Evolutionary conservation across 2,329 filamentous ascomycete genomes (phyloP).

Genomic region (Botrytis sinoallii): DNA sequence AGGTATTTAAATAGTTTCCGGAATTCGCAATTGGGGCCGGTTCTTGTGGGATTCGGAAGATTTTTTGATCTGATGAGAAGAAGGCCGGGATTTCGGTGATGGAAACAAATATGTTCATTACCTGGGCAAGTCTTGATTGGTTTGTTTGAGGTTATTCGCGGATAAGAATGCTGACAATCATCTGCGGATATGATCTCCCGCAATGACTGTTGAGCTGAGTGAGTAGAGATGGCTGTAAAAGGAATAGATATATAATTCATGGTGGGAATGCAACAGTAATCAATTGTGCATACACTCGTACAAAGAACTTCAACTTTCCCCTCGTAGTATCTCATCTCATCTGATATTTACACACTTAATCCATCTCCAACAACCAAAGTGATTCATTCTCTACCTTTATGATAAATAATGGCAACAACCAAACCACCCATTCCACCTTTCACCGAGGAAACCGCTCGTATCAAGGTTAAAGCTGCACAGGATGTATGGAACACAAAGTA

Average conservation of each 20-base stretch:
- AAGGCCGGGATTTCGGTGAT: not conserved
- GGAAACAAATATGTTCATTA: not conserved
- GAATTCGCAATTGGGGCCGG: not conserved
- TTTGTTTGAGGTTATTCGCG: not conserved
- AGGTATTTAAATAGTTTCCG: no score
- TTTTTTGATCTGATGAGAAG: not conserved
- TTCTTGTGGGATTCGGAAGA: not conserved
- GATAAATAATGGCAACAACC: constrained; percentile 17
- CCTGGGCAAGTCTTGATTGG: not conserved
- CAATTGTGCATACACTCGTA: not conserved
- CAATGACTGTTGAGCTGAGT: not conserved
- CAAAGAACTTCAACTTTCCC: not conserved
- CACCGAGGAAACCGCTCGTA: constrained; percentile 65
- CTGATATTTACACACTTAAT: not conserved
- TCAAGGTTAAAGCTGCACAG: constrained; percentile 82
- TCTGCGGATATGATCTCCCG: not conserved
- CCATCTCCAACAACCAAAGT: not conserved
- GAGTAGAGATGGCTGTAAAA: not conserved
- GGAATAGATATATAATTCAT: not conserved
- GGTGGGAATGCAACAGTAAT: not conserved
- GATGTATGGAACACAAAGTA: constrained; percentile 78
- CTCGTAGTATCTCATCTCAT: not conserved
- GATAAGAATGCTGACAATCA: not conserved
- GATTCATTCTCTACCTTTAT: not conserved
- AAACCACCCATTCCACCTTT: constrained; percentile 65